These are phyloP conservation scores for Diddensiella caesifluorescens DNA, from an alignment of 805 yeast genomes.

Conservation along the genomic window DNA sequence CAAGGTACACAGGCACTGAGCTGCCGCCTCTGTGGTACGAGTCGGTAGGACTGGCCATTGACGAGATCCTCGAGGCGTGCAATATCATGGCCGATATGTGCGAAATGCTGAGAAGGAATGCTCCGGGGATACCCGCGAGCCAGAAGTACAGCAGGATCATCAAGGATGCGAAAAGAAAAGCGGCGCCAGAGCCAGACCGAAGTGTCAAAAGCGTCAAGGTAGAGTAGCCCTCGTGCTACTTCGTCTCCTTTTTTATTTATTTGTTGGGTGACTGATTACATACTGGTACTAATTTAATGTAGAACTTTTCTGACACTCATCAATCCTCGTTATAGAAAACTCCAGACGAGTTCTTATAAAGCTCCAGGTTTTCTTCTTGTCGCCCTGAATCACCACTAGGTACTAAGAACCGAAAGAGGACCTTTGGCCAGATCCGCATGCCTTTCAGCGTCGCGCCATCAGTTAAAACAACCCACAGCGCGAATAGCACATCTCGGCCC, in stretches of 20 bases:
- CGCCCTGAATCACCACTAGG: constrained; percentile 13
- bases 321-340: constrained; percentile 8
- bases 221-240: no score
- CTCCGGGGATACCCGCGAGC: neutral
- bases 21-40: constrained; percentile 15
- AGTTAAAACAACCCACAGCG: neutral
- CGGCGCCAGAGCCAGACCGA: no score
- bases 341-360: constrained; percentile 18
- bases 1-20: constrained; percentile 7
- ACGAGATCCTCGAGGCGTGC: constrained; percentile 20
- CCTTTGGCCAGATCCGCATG: neutral
- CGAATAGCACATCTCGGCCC: neutral
- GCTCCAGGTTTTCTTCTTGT: constrained; percentile 11
- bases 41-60: constrained; percentile 15
- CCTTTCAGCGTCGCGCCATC: neutral
- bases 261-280: no score
- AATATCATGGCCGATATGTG: constrained; percentile 23
- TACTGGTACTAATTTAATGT: constrained; percentile 1
- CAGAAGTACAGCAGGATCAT: constrained; percentile 1
- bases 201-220: no score
- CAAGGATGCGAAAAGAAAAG: constrained; percentile 1
- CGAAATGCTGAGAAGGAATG: neutral
- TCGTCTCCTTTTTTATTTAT: no score
- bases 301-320: constrained; percentile 16
- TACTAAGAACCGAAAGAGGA: neutral